These are phyloP conservation scores for Boletellus emodensis DNA, from an alignment of 768 basidiomycete genomes.

Conservation along the genomic window DNA sequence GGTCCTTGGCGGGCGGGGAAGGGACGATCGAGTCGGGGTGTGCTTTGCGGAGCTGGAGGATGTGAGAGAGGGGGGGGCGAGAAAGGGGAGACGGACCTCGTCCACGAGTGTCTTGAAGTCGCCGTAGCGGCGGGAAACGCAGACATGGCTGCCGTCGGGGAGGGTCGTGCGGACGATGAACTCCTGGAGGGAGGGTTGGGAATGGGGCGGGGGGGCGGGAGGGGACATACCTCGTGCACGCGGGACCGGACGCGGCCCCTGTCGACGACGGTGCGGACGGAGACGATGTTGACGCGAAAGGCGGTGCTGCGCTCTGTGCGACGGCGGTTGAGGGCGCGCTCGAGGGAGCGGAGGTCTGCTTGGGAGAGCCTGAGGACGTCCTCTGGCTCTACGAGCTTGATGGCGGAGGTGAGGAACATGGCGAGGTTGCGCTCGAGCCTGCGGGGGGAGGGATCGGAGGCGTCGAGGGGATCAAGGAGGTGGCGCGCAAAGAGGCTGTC, in stretches of 20 bases:
- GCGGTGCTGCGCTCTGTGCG: slow-evolving; percentile 46
- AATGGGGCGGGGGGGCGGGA: neutral
- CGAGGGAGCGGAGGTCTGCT: slow-evolving; percentile 74
- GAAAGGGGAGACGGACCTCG: slow-evolving; percentile 50
- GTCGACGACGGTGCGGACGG: slow-evolving; percentile 77
- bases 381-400: slow-evolving; percentile 79
- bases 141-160: slow-evolving; percentile 67
- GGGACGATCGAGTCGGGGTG: slow-evolving; percentile 81
- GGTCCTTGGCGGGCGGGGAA: slow-evolving; percentile 85
- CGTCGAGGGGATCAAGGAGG: slow-evolving; percentile 61
- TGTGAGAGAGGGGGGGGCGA: slow-evolving; percentile 6
- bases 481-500: slow-evolving; percentile 79
- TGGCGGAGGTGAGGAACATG: slow-evolving; percentile 76
- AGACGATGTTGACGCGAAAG: slow-evolving; percentile 90
- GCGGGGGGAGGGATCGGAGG: slow-evolving; percentile 56
- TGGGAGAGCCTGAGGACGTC: slow-evolving; percentile 89
- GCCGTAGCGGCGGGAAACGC: slow-evolving; percentile 89
- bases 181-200: slow-evolving; percentile 51
- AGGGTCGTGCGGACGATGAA: slow-evolving; percentile 90
- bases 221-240: slow-evolving; percentile 74
- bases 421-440: slow-evolving; percentile 84
- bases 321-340: slow-evolving; percentile 63
- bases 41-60: slow-evolving; percentile 70
- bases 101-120: slow-evolving; percentile 88
- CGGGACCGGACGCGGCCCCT: slow-evolving; percentile 83